These are phyloP conservation scores for Phytophthora brassicae DNA, from an alignment of 352 stramenopile genomes.

Conservation along the genomic window DNA sequence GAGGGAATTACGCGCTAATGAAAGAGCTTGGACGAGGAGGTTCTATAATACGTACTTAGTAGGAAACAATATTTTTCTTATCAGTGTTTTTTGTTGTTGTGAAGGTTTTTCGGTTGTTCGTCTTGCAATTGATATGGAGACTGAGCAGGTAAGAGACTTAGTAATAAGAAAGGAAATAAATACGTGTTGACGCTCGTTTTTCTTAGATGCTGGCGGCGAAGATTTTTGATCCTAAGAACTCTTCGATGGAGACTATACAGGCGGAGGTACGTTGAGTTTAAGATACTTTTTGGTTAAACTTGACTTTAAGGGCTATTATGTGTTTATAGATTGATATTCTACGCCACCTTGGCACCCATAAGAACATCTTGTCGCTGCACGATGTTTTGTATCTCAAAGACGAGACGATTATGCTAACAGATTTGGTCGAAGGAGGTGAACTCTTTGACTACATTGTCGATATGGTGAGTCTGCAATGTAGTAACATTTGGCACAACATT, in stretches of 20 bases:
- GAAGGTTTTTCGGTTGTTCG: slow-evolving; percentile 70
- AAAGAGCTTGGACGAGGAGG: slow-evolving; percentile 71
- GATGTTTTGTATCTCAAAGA: slow-evolving; percentile 62
- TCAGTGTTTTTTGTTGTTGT: slow-evolving; percentile 11
- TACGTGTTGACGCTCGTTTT: not conserved
- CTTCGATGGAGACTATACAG: slow-evolving; percentile 58
- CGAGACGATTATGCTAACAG: slow-evolving; percentile 81
- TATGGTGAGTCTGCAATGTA: slow-evolving; percentile 51
- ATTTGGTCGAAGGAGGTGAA: slow-evolving; percentile 74
- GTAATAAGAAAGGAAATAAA: not conserved
- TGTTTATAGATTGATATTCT: slow-evolving; percentile 58
- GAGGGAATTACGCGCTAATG: slow-evolving; percentile 51
- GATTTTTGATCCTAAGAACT: slow-evolving; percentile 70
- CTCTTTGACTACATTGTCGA: slow-evolving; percentile 84
- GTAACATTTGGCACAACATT: not conserved
- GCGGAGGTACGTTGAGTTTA: slow-evolving; percentile 40
- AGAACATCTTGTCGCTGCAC: slow-evolving; percentile 72
- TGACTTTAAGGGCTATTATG: not conserved
- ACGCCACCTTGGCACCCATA: slow-evolving; percentile 54
- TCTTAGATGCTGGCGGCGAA: slow-evolving; percentile 58
- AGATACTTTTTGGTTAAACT: not conserved
- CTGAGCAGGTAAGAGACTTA: slow-evolving; percentile 40
- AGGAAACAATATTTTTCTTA: slow-evolving; percentile 1
- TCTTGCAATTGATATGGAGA: slow-evolving; percentile 59
- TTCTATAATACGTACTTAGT: slow-evolving; percentile 11